Evolutionary conservation across 192 early-diverging fungal species (phyloP), one percentile per base, ranked within the genome.

Genomic region (Coemansia sp.): DNA sequence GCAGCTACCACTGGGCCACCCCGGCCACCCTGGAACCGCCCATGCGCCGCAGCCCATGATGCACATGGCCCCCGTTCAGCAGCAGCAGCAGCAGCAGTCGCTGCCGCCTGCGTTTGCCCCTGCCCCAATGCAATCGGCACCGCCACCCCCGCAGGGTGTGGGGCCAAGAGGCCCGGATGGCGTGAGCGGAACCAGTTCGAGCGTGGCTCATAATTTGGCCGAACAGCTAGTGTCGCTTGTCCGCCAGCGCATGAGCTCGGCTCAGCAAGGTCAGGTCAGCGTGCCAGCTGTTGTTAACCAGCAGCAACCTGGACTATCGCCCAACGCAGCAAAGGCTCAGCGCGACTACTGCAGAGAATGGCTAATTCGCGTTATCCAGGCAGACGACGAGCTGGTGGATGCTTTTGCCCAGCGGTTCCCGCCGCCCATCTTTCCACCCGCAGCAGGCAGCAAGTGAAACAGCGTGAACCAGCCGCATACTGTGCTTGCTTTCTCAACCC

Each of bases 151-250:
- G 17, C 50, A 39, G 36, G 11, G 21, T 39, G 4, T 32, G 5
- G 39, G 21, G 26, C 19, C 35, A 1, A 24, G 46, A n/a, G 46
- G 55, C 3, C 26, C 61, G 7, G 33, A 57, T 29, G 54, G 4
- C 11, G 55, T 15, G 9, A 18, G 52, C 8, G 38, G 38, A 11
- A 9, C 50, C 15, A 65, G 42, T 46, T 7, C 62, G 6, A 78
- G 43, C 50, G 58, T 80, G 27, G 76, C 76, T 18, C 76, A 80
- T 34, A 80, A 60, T 17, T 60, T 80, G 58, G 76, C 76, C 1
- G 76, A 80, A 27, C 76, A 80, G 76, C 60, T 80, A 19, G 76
- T 80, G 26, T 63, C 70, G 59, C 70, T 80, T 36, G 76, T 80
- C 17, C 70, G 60, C 32, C 76, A 80, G 57, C 65, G 76, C n/a